Base-by-base conservation (phyloP, 345 rosid species). In the Ricinus communis region DNA sequence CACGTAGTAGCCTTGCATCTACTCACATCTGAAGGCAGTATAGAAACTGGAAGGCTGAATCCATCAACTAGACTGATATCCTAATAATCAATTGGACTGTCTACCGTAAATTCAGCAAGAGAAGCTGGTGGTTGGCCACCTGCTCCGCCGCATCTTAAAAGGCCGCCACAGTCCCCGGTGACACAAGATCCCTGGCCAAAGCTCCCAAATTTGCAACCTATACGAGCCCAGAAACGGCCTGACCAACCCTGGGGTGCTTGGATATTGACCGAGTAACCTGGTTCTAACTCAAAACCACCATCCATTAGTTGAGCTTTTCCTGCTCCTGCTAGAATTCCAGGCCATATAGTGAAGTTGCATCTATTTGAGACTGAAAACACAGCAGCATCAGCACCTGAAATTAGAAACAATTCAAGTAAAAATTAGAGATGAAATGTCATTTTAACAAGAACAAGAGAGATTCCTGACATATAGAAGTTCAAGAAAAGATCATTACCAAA, bases 51-150 rank as follows among this genome's bases (percentile, higher is more conserved):
- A 41, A 86, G 36, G 65, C 83, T 83, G 36, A 76, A 78, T 57
- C 84, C 85, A 64, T 86, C 85, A 14, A 85, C 85, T 8, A 79
- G 78, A 61, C 87, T 85, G 57, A 85, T 75, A 52, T 83, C 89
- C 67, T 85, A 85, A 53, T 68, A 83, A 62, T 85, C 84, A 1
- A 45, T 0, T 5, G 71, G 74, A 5, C 72, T 66, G 19, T 77
- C 71, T 1, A 81, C 77, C 9, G 86, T 81, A 56, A 85, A 81
- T 70, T 85, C 89, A 1, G 83, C 86, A 11, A 85, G 79, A 0
- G 85, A 73, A 27, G 80, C 87, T 27, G 84, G 88, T 38, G 86
- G 85, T n/a, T 50, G 66, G 47, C 86, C 86, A 0, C 85, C 83
- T 21, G 83, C 81, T 21, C 86, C 83, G 0, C 53, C 66, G 69